phyloP scores from a whole-genome alignment of 202 grass and related monocot species.

The Schoenoplectus tabernaemontani region DNA sequence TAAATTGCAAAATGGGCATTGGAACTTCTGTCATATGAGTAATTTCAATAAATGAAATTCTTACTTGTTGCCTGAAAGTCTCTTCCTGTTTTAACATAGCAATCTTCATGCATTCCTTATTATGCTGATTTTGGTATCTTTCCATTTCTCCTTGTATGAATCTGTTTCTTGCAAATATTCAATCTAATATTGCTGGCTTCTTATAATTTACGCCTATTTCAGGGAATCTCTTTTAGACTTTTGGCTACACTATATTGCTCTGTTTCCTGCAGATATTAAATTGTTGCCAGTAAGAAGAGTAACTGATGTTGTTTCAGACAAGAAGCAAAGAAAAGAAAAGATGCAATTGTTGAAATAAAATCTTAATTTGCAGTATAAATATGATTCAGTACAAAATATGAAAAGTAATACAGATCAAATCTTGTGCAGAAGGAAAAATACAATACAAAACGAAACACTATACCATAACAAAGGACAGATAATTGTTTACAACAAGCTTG shows the following conservation, averaged over 20 bases:
- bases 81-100: constrained; percentile 91
- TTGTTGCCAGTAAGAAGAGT: not conserved
- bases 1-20: not conserved
- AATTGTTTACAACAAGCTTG: not conserved
- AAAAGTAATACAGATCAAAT: not conserved
- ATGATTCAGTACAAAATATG: not conserved
- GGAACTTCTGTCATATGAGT: not conserved
- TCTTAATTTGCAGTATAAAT: not conserved
- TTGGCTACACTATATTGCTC: not conserved
- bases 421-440: not conserved
- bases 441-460: not conserved
- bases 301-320: not conserved
- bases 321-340: not conserved
- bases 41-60: not conserved
- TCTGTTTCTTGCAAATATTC: not conserved
- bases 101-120: constrained; percentile 82
- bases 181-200: not conserved
- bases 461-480: not conserved
- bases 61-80: constrained; percentile 78
- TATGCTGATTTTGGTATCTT: constrained; percentile 39
- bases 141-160: constrained; percentile 43
- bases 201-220: not conserved
- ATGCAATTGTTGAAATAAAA: not conserved
- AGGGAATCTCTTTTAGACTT: not conserved
- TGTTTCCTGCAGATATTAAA: constrained; percentile 14